Evolutionary conservation across 2,329 filamentous ascomycete genomes (phyloP).

Genomic region (Purpureocillium lavendulum): DNA sequence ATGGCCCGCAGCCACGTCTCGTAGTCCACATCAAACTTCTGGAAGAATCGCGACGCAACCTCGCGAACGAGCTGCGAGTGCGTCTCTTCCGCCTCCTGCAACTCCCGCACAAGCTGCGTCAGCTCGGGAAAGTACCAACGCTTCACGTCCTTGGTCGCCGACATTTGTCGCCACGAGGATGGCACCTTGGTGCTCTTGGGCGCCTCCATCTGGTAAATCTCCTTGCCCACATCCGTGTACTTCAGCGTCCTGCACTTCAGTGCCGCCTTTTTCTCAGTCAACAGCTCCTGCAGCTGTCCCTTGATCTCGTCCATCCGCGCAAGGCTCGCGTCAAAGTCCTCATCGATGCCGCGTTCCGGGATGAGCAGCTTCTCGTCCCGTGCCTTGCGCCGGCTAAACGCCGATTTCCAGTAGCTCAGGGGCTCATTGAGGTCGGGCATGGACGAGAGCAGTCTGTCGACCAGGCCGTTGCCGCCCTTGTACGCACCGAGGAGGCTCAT

Average conservation of each 20-base stretch:
- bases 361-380: conserved; percentile 75
- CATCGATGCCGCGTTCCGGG: conserved; percentile 78
- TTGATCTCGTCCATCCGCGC: conserved; percentile 70
- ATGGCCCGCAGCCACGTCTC: conserved; percentile 81
- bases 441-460: conserved; percentile 70
- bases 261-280: conserved; percentile 63
- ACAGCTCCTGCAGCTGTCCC: conserved; percentile 58
- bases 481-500: conserved; percentile 70
- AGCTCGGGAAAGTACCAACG: conserved; percentile 89
- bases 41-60: conserved; percentile 74
- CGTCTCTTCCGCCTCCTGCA: conserved; percentile 91
- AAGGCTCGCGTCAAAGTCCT: conserved; percentile 82
- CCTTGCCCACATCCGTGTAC: conserved; percentile 84
- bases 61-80: conserved; percentile 88
- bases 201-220: conserved; percentile 92
- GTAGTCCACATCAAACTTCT: conserved; percentile 83
- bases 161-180: conserved; percentile 91
- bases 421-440: conserved; percentile 79
- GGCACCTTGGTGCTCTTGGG: conserved; percentile 82
- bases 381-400: conserved; percentile 78
- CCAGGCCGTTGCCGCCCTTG: conserved; percentile 69
- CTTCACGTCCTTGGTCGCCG: conserved; percentile 80
- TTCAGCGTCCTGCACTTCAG: conserved; percentile 66
- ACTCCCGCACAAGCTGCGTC: conserved; percentile 69
- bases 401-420: conserved; percentile 79